Evolutionary conservation across 768 basidiomycete species (phyloP).

Genomic region (Amyloporia xantha): DNA sequence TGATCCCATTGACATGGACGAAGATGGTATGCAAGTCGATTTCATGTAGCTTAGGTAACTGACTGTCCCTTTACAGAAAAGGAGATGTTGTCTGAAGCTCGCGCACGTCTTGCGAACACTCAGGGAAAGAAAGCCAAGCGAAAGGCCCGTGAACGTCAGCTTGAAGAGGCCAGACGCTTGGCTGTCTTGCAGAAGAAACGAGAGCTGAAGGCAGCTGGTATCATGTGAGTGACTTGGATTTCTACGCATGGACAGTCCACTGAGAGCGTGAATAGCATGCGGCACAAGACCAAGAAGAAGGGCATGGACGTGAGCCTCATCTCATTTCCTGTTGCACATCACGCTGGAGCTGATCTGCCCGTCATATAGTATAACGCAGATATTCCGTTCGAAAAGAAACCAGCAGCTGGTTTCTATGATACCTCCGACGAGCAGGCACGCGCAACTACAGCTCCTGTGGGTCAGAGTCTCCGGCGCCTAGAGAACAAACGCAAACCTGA

Average conservation of each 20-base stretch:
- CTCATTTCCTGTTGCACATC: not conserved
- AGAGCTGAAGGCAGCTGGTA: conserved; percentile 96
- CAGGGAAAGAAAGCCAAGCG: conserved; percentile 99
- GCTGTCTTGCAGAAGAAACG: conserved; percentile 97
- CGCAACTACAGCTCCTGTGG: conserved; percentile 80
- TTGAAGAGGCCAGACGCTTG: conserved; percentile 91
- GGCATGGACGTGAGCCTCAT: conserved; percentile 83
- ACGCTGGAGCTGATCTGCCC: conserved; percentile 6
- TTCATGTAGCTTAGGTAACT: not conserved
- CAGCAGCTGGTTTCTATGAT: conserved; percentile 95
- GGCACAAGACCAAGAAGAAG: conserved; percentile 90
- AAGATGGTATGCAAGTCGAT: conserved; percentile 63
- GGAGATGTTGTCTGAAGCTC: conserved; percentile 99
- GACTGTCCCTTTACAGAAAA: conserved; percentile 55
- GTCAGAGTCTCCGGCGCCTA: conserved; percentile 82
- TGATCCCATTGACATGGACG: conserved; percentile 99
- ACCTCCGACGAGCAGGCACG: conserved; percentile 90
- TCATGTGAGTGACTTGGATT: conserved; percentile 48
- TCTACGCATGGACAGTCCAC: no score
- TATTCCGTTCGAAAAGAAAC: conserved; percentile 97
- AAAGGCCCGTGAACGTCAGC: conserved; percentile 93
- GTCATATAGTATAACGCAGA: conserved; percentile 84
- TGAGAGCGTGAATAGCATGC: conserved; percentile 70
- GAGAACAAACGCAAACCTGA: conserved; percentile 96
- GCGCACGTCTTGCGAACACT: conserved; percentile 95